Evolutionary conservation across 2,329 filamentous ascomycete genomes (phyloP).

Genomic region (Cadophora malorum): DNA sequence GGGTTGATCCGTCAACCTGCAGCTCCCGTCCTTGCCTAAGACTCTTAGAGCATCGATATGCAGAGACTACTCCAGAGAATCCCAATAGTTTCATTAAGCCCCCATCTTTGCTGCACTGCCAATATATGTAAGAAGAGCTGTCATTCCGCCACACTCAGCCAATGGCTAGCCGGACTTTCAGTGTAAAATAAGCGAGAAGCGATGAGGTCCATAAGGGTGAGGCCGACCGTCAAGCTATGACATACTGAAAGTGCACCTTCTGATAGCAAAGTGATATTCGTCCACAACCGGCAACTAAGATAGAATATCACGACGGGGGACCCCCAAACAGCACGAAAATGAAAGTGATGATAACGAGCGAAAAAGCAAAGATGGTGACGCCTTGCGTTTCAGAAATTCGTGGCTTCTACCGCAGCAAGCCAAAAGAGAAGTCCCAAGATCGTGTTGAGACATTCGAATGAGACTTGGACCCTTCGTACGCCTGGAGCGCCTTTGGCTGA

Average conservation of each 20-base stretch:
- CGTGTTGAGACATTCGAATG: not conserved
- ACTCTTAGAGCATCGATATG: not conserved
- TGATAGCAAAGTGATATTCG: not conserved
- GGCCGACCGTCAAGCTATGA: not conserved
- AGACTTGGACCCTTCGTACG: not conserved
- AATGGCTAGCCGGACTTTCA: not conserved
- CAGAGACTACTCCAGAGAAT: not conserved
- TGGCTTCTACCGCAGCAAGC: not conserved
- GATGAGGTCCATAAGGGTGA: not conserved
- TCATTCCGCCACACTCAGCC: not conserved
- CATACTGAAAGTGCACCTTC: constrained; percentile 10
- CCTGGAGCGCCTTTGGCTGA: not conserved
- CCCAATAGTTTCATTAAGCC: not conserved
- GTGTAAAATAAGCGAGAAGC: constrained; percentile 2
- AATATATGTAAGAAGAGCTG: not conserved
- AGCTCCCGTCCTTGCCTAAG: not conserved
- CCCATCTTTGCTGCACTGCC: not conserved
- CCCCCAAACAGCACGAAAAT: not conserved
- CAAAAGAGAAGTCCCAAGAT: constrained; percentile 6
- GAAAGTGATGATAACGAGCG: not conserved
- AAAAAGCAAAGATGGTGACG: constrained; percentile 7
- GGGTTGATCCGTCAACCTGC: not conserved
- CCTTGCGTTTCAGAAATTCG: not conserved
- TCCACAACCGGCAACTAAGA: not conserved
- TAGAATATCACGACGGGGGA: not conserved